These are phyloP conservation scores for Fomitopsis palustris DNA, from an alignment of 1,284 basidiomycete species.

Conservation along the genomic window DNA sequence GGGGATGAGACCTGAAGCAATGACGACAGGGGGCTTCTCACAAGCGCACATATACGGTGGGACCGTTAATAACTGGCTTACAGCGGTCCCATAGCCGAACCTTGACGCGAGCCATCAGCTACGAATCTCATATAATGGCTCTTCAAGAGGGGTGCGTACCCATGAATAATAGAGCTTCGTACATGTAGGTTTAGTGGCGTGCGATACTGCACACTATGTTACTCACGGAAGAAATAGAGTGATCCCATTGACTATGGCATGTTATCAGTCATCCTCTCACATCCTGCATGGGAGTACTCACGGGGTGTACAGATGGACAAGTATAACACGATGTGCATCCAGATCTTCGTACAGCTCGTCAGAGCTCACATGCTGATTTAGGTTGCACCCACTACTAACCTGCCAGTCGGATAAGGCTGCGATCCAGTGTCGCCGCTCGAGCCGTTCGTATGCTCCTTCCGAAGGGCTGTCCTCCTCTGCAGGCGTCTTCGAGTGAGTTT, in stretches of 20 bases:
- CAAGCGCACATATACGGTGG: conserved; percentile 66
- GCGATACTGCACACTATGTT: not conserved
- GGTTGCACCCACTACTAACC: conserved; percentile 27
- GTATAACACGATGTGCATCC: conserved; percentile 41
- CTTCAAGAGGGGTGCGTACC: conserved; percentile 28
- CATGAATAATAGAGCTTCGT: conserved; percentile 57
- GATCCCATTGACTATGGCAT: conserved; percentile 14
- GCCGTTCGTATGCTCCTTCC: conserved; percentile 65
- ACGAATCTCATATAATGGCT: not conserved
- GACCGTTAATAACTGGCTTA: conserved; percentile 66
- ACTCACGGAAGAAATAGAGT: conserved; percentile 23
- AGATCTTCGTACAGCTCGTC: not conserved
- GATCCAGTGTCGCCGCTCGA: conserved; percentile 48
- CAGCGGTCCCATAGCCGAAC: conserved; percentile 53
- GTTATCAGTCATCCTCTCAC: not conserved
- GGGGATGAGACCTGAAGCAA: not conserved
- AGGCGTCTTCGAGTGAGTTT: not conserved
- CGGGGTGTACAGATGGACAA: conserved; percentile 8
- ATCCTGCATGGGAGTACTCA: not conserved
- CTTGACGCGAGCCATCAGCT: conserved; percentile 23
- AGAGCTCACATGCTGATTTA: no score
- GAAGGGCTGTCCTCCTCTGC: no score
- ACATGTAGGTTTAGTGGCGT: not conserved
- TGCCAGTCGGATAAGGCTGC: conserved; percentile 65
- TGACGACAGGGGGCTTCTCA: conserved; percentile 24